Evolutionary conservation across 805 yeast genomes (phyloP), one percentile per base, ranked within the genome.

Genomic region (Barnettozyma pratensis): DNA sequence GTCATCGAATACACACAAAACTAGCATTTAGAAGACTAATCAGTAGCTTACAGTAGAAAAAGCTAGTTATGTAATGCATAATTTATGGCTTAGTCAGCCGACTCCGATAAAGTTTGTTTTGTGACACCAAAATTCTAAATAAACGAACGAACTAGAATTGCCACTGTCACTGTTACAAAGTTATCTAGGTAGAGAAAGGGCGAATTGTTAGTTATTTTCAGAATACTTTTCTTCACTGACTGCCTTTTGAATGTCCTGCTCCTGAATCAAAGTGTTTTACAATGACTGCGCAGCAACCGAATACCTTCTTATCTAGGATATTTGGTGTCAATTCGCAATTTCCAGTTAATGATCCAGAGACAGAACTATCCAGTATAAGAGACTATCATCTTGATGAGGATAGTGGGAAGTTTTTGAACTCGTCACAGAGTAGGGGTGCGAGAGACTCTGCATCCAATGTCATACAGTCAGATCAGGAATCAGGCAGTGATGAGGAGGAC

Each of bases 221-320:
- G 34, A 8, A 31, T 11, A 31, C 3, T 31, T 31, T 31, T 2
- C 34, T 31, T 11, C 34, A 31, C 34, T 8, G 34, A 11, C 11
- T 31, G 34, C 11, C 11, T 11, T 31, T 8, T 8, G 34, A 2
- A 8, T 31, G 34, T 11, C 34, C 11, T 31, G 8, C 11, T 31
- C 34, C 34, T 8, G 34, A 31, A 8, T 31, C 11, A 31, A 31
- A 11, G 34, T 31, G 34, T 8, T 31, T 31, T 10, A 28, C 34
- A 36, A 59, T 58, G 54, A 26, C 54, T 9, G 41, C 52, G 11
- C 57, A 53, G 32, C 49, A 57, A 14, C 58, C 54, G 6, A 80
- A 80, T 55, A 81, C 86, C 6, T 82, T 82, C 57, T 69, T 82
- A 50, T 80, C 85, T 8, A 69, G 87, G 39, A 84, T 82, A 26